Conservation (phyloP, 768 basidiomycete genomes). For the Xerocomus potaroensis region DNA sequence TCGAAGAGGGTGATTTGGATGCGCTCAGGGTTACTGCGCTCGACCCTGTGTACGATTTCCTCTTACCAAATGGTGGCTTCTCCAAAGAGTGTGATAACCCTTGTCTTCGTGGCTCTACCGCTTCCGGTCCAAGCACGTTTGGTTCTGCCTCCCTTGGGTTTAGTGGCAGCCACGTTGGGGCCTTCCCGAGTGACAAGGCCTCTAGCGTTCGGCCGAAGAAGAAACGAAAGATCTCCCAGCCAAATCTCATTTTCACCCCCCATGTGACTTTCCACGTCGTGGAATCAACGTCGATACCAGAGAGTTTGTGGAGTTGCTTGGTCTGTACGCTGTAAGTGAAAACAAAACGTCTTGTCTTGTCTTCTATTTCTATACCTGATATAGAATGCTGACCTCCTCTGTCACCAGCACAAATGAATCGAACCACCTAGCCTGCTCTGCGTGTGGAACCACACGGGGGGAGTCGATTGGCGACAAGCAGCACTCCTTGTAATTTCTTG, state of each 20-base stretch:
- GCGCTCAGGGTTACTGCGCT: slow-evolving; percentile 41
- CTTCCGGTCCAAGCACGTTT: neutral
- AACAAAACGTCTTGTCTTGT: too few relatives aligned
- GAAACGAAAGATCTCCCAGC: slow-evolving; percentile 18
- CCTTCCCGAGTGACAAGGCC: neutral
- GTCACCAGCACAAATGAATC: slow-evolving; percentile 46
- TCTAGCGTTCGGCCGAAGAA: slow-evolving; percentile 10
- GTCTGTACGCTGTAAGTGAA: slow-evolving; percentile 61
- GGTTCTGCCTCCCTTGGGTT: neutral
- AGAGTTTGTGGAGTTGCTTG: slow-evolving; percentile 46
- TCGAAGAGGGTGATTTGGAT: slow-evolving; percentile 40
- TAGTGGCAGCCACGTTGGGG: neutral
- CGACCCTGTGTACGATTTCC: slow-evolving; percentile 50
- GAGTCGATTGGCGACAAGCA: slow-evolving; percentile 21
- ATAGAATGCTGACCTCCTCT: slow-evolving; percentile 11
- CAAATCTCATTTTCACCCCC: slow-evolving; percentile 8
- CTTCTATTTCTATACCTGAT: neutral
- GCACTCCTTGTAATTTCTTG: too few relatives aligned
- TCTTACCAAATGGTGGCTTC: slow-evolving; percentile 30
- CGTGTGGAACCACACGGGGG: slow-evolving; percentile 53
- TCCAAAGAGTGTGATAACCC: slow-evolving; percentile 1
- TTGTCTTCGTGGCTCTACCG: neutral
- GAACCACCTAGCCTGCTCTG: slow-evolving; percentile 56
- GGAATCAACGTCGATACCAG: slow-evolving; percentile 32
- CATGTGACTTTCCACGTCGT: neutral